phyloP scores from a whole-genome alignment of 1,284 basidiomycete species.

The Moesziomyces antarcticus region DNA sequence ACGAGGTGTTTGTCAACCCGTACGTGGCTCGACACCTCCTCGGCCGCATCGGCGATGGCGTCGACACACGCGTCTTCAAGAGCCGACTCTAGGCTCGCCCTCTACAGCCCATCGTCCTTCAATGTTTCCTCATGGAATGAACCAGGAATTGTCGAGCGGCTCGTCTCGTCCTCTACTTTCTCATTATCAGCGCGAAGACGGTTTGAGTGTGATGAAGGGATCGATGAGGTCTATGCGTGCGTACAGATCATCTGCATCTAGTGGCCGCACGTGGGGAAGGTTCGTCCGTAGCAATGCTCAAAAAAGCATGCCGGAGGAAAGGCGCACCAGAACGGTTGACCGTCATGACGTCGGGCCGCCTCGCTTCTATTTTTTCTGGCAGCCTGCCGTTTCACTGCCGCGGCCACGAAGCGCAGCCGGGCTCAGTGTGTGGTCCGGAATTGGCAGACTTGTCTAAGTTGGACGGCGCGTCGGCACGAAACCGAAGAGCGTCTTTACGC shows the following conservation, averaged over 20 bases:
- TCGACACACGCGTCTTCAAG: slow-evolving; percentile 51
- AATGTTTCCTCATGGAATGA: too few species aligned
- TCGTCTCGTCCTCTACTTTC: too few species aligned
- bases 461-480: not conserved
- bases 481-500: not conserved
- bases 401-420: too few species aligned
- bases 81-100: slow-evolving; percentile 17
- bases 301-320: too few species aligned
- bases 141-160: too few species aligned
- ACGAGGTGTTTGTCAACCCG: slow-evolving; percentile 76
- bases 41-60: slow-evolving; percentile 66
- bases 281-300: too few species aligned
- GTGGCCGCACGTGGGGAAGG: too few species aligned
- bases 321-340: not conserved
- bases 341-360: slow-evolving; percentile 1
- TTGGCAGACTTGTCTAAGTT: not conserved
- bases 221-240: too few species aligned
- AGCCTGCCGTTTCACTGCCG: not conserved
- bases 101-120: too few species aligned
- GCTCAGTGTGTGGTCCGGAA: not conserved
- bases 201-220: too few species aligned
- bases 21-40: slow-evolving; percentile 72
- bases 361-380: not conserved
- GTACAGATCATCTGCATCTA: too few species aligned
- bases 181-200: too few species aligned